These are phyloP conservation scores for Prunus kanzakura DNA, from an alignment of 306 rosid species.

Conservation along the genomic window DNA sequence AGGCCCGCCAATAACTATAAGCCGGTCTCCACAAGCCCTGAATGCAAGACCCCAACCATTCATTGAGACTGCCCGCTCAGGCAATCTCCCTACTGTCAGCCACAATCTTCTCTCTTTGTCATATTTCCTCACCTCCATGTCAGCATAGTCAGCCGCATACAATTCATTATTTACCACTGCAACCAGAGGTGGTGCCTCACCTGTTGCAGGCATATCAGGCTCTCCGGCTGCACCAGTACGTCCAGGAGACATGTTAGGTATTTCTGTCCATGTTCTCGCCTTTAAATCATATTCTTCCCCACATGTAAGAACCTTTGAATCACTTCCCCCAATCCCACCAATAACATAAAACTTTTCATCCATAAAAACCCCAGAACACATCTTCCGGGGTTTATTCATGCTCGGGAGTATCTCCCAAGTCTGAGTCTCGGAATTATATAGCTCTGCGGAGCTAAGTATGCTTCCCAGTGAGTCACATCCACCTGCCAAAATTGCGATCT, in stretches of 20 bases:
- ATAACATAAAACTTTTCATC: conserved; percentile 72
- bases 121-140: conserved; percentile 79
- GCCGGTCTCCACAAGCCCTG: conserved; percentile 83
- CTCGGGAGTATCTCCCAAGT: conserved; percentile 66
- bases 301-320: conserved; percentile 58
- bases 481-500: conserved; percentile 91
- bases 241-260: conserved; percentile 91
- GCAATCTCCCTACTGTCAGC: conserved; percentile 70
- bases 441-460: conserved; percentile 69
- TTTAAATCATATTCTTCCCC: conserved; percentile 80
- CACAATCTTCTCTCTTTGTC: conserved; percentile 54
- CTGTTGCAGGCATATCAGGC: conserved; percentile 55
- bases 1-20: conserved; percentile 87
- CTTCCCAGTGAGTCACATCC: conserved; percentile 82
- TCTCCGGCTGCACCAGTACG: conserved; percentile 44
- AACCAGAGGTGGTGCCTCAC: conserved; percentile 88
- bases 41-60: conserved; percentile 99
- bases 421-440: conserved; percentile 78
- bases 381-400: conserved; percentile 80
- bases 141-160: conserved; percentile 84
- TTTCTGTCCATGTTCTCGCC: conserved; percentile 67
- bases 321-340: conserved; percentile 84
- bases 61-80: conserved; percentile 72
- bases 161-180: conserved; percentile 80
- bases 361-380: conserved; percentile 95